phyloP scores from a whole-genome alignment of 2,329 filamentous ascomycete species.

The Ophiostoma montium region DNA sequence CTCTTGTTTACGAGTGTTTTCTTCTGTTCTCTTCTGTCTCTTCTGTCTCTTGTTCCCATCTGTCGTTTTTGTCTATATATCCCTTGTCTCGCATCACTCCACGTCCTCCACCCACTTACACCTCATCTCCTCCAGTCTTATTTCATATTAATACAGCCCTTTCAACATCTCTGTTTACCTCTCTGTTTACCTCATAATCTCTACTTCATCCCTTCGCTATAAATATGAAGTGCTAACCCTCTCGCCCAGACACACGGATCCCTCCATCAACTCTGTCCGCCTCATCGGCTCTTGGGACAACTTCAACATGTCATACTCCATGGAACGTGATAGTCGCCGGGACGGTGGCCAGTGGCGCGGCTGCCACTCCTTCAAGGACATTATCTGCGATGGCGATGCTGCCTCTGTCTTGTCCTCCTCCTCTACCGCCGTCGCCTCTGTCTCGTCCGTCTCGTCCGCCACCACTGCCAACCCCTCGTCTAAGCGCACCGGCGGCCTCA shows the following conservation, averaged over 20 bases:
- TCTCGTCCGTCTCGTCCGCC: conserved; percentile 20
- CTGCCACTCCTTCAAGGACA: conserved; percentile 74
- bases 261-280: conserved; percentile 54
- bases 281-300: conserved; percentile 94
- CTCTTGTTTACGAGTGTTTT: not conserved
- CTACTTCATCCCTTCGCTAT: not conserved
- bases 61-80: not conserved
- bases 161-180: not conserved
- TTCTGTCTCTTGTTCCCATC: not conserved
- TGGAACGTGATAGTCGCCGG: conserved; percentile 66
- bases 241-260: conserved; percentile 39
- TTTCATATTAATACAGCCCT: not conserved
- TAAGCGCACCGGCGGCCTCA: conserved; percentile 61
- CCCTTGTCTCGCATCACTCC: not conserved
- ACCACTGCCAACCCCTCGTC: conserved; percentile 19
- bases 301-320: conserved; percentile 62
- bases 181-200: not conserved
- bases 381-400: conserved; percentile 60
- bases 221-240: conserved; percentile 3
- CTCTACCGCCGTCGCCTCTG: no score
- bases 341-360: conserved; percentile 71
- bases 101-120: not conserved
- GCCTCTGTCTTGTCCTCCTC: conserved; percentile 4
- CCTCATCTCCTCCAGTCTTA: not conserved
- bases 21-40: not conserved